phyloP scores from a whole-genome alignment of 805 yeast species.

The Helenozyma rhizophorensis region DNA sequence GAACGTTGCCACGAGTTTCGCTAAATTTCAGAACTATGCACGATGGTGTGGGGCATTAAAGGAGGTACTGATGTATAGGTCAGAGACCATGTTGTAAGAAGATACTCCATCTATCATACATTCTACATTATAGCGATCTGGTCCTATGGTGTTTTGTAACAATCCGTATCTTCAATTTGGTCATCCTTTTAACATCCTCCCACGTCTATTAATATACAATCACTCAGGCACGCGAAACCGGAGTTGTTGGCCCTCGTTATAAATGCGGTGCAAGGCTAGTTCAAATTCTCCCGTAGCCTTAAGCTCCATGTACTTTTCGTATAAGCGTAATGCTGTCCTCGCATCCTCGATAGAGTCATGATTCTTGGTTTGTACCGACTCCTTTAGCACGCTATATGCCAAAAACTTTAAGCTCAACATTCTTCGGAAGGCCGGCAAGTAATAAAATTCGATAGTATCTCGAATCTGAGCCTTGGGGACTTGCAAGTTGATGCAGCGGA shows the following conservation, averaged over 20 bases:
- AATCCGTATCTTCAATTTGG: background rate
- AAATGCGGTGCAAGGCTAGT: constrained; percentile 57
- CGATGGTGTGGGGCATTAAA: too few relatives aligned
- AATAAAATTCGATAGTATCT: constrained; percentile 81
- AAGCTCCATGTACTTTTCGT: constrained; percentile 66
- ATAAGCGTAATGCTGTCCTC: constrained; percentile 72
- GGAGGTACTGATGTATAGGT: too few relatives aligned
- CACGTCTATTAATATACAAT: too few relatives aligned
- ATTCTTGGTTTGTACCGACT: constrained; percentile 83
- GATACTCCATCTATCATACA: too few relatives aligned
- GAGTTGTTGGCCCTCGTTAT: constrained; percentile 60
- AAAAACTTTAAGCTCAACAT: constrained; percentile 80
- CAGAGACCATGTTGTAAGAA: too few relatives aligned
- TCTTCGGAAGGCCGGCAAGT: constrained; percentile 69
- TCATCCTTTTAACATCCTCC: background rate
- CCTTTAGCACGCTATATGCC: constrained; percentile 71
- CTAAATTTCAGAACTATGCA: too few relatives aligned
- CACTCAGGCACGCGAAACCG: constrained; percentile 48
- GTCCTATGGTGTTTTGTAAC: too few relatives aligned
- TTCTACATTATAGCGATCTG: too few relatives aligned
- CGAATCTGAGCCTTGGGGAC: constrained; percentile 83
- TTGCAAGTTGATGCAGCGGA: constrained; percentile 85
- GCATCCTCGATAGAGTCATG: constrained; percentile 99
- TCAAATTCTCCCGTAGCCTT: constrained; percentile 57
- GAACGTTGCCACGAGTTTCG: too few relatives aligned